Evolutionary conservation across 139 green algal genomes (phyloP), one percentile per base, ranked within the genome.

Genomic region (Trebouxia sp.): DNA sequence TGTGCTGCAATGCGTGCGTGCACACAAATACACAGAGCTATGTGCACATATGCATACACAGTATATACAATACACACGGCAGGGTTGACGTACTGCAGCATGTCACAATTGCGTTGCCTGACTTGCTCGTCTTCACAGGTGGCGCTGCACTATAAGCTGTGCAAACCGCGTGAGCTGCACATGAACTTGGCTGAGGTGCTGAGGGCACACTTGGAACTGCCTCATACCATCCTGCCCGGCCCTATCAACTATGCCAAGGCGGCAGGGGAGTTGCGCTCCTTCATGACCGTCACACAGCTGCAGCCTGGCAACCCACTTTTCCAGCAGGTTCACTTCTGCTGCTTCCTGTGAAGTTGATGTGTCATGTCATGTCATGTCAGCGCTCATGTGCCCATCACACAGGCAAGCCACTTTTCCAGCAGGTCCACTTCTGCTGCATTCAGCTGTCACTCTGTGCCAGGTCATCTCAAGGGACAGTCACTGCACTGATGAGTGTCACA

Each of bases 151-250:
- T 76, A 88, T 41, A 79, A 82, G 28, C 84, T 92, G 38, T 87
- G 78, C 58, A 32, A 53, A 45, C 76, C 81, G 0, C 79, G 32
- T 0, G 37, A 65, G 17, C 41, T 35, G 5, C 26, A 38, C 35
- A 42, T 92, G 42, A 86, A 45, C 30, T 78, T 92, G 43, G 58
- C 56, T 4, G 82, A 91, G 48, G 76, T 86, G 39, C 80, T 91
- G 69, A 58, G 48, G 24, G 62, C 78, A 26, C 70, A 84, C 51
- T 77, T 85, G 65, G 76, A 87, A 51, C 53, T 82, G 32, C 79
- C 85, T 5, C 47, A 53, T 32, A 41, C 28, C 1, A 62, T 62
- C 26, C 47, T 78, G n/a, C 65, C 20, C 5, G 65, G 65, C 45
- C 28, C 39, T 11, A 78, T 67, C 22, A 53, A 58, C 38, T 53